phyloP scores from a whole-genome alignment of 2,329 filamentous ascomycete species.

The Beauveria scarabaeidicola region DNA sequence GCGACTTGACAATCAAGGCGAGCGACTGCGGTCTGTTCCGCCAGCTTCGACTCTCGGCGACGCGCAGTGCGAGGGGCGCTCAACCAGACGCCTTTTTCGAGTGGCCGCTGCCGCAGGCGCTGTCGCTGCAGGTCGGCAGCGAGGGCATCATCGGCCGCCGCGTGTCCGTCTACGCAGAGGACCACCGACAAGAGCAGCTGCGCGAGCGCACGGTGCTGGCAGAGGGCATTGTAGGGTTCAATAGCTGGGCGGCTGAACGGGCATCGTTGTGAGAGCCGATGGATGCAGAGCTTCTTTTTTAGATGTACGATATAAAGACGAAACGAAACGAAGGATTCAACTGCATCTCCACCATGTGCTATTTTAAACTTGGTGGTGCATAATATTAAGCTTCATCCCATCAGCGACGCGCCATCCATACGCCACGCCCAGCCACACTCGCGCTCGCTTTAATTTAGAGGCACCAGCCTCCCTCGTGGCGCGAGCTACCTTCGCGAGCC shows the following conservation, averaged over 20 bases:
- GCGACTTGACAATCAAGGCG: slow-evolving; percentile 33
- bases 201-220: slow-evolving; percentile 27
- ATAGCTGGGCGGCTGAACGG: slow-evolving; percentile 16
- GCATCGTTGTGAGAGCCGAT: slow-evolving; percentile 6
- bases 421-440: background rate
- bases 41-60: slow-evolving; percentile 24
- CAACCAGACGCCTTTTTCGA: slow-evolving; percentile 19
- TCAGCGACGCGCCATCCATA: background rate
- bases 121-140: slow-evolving; percentile 36
- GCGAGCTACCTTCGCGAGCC: background rate
- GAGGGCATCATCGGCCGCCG: slow-evolving; percentile 41
- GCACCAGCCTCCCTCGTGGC: slow-evolving; percentile 6
- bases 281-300: no score
- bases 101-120: slow-evolving; percentile 26
- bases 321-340: no score
- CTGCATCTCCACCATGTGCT: background rate
- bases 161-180: slow-evolving; percentile 31
- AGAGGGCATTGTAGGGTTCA: slow-evolving; percentile 44
- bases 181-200: slow-evolving; percentile 4
- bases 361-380: background rate
- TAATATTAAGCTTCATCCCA: background rate
- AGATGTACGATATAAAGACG: background rate
- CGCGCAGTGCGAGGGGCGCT: background rate
- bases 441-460: background rate
- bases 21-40: slow-evolving; percentile 35